Conservation (phyloP, 805 yeast species). For the Metschnikowia chrysomelidarum region DNA sequence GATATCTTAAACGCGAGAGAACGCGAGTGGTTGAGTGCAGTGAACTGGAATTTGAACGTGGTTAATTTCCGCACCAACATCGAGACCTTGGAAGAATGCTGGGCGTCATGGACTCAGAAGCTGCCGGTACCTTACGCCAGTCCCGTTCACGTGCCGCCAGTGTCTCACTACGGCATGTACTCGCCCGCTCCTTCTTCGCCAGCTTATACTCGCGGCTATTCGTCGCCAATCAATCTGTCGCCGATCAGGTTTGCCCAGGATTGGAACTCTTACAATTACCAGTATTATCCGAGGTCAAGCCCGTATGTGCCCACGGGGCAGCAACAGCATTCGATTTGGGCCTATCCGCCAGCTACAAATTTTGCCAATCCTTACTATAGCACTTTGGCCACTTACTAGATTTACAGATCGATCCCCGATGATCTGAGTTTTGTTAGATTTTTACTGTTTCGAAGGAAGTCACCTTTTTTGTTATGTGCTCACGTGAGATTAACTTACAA, state of each 20-base stretch:
- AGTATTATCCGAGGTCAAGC: constrained; percentile 4
- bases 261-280: constrained; percentile 10
- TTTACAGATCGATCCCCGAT: too few relatives aligned
- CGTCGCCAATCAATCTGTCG: constrained; percentile 30
- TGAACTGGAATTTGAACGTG: constrained; percentile 57
- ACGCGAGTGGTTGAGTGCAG: constrained; percentile 60
- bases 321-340: constrained; percentile 25
- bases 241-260: constrained; percentile 24
- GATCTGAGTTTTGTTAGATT: too few relatives aligned
- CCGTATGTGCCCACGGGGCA: constrained; percentile 5
- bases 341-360: constrained; percentile 19
- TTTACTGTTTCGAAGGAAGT: too few relatives aligned
- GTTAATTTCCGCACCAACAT: constrained; percentile 39
- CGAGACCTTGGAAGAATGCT: constrained; percentile 42
- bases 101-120: constrained; percentile 44
- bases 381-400: constrained; percentile 20
- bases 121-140: too few relatives aligned
- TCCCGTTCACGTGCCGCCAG: constrained; percentile 4
- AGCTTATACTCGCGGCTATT: constrained; percentile 13
- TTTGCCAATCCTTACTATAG: constrained; percentile 39
- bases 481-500: too few relatives aligned
- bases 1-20: constrained; percentile 63
- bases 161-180: constrained; percentile 6
- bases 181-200: constrained; percentile 24
- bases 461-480: too few relatives aligned